Evolutionary conservation across 257 asterid species (phyloP).

Genomic region (Solanum neorickii): DNA sequence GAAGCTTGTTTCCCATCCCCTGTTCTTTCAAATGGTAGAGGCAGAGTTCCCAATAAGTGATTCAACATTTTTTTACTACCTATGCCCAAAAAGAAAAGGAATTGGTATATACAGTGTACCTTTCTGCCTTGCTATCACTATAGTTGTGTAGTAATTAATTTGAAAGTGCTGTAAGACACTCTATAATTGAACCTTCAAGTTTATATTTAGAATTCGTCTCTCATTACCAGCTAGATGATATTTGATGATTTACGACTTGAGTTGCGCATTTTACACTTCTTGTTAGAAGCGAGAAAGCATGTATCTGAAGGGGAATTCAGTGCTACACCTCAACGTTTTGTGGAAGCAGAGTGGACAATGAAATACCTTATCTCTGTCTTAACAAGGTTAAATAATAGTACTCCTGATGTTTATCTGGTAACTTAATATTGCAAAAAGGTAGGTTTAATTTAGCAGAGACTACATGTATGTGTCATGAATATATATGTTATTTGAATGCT

Average conservation of each 20-base stretch:
- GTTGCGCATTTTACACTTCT: conserved; percentile 21
- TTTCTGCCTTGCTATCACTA: background rate
- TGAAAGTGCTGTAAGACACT: background rate
- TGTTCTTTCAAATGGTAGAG: too few relatives aligned
- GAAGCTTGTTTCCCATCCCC: too few relatives aligned
- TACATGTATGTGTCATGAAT: background rate
- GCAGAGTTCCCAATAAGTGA: background rate
- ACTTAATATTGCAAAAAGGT: conserved; percentile 19
- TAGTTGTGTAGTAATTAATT: background rate
- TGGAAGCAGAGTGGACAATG: conserved; percentile 17
- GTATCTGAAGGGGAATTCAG: background rate
- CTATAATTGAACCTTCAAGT: background rate
- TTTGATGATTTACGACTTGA: background rate
- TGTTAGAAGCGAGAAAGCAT: conserved; percentile 50
- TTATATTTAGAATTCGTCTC: background rate
- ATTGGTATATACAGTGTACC: background rate
- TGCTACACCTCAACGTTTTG: background rate
- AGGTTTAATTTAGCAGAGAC: background rate
- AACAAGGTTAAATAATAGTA: conserved; percentile 11
- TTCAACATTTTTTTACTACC: background rate
- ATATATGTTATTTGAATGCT: too few relatives aligned
- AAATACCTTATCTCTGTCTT: conserved; percentile 51
- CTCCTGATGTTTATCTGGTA: conserved; percentile 43
- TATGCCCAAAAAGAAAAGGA: background rate
- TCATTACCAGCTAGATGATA: background rate